Base-by-base conservation (phyloP, 352 stramenopile species). In the Phytophthora sp. region DNA sequence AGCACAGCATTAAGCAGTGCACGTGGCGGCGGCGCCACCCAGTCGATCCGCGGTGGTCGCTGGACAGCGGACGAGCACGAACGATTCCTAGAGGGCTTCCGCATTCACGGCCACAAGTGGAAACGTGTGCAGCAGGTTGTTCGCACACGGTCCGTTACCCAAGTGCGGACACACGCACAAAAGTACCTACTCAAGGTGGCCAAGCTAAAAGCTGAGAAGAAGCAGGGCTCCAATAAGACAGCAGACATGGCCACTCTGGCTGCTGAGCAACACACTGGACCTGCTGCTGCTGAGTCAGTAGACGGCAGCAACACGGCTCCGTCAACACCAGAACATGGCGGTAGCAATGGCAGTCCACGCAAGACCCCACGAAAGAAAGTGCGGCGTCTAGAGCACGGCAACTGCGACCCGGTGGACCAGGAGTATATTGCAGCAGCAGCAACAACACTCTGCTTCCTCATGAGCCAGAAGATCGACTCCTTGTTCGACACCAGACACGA, bases 171-270 rank as follows among this genome's bases (percentile, higher is more conserved):
- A 10, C 88, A 96, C 56, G 88, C 88, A 5, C 88, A 96, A 34
- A 96, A 96, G 54, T 95, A 96, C 54, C 37, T 96, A 52, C 80
- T 96, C 43, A 96, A 96, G 61, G 72, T 96, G n/a, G 86, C 88
- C 66, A 96, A 96, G 71, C 69, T 95, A 18, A 91, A 92, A 69
- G 85, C 77, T 3, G 86, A 93, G 55, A 91, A 91, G 58, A 91
- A 95, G 51, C 74, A 85, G 42, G 63, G 56, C 45, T 66, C 63
- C 46, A n/a, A n/a, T n/a, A 76, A 79, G 38, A 56, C 35, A 0
- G 43, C 39, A 11, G 69, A 67, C 12, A 76, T 76, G 41, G 57
- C 48, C 13, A 73, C 57, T 11, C 34, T 74, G 10, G 35, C 72
- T 41, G 54, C 57, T 26, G 66, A 72, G 31, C 34, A 50, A 10